These are phyloP conservation scores for Zostera marina DNA, from an alignment of 116 monocot species.

Conservation along the genomic window DNA sequence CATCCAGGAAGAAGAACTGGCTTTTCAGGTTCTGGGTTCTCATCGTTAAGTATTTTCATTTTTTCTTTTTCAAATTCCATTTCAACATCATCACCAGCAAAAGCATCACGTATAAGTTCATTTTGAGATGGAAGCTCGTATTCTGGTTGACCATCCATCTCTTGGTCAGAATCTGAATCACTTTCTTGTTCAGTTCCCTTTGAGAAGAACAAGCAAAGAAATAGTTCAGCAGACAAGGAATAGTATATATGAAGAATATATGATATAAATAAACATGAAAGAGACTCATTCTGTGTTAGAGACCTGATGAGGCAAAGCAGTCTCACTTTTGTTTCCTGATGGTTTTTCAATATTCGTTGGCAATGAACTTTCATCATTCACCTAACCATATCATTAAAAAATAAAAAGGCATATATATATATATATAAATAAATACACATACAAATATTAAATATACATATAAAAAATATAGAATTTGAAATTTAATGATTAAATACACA, in stretches of 20 bases:
- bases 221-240: not conserved
- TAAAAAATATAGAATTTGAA: not conserved
- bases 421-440: not conserved
- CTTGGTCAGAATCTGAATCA: slow-evolving; percentile 67
- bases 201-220: not conserved
- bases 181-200: slow-evolving; percentile 8
- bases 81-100: slow-evolving; percentile 88
- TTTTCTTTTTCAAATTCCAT: slow-evolving; percentile 84
- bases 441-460: too few species aligned
- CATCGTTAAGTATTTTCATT: slow-evolving; percentile 56
- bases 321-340: not conserved
- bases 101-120: slow-evolving; percentile 54
- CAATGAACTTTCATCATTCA: slow-evolving; percentile 22
- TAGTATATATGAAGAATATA: not conserved
- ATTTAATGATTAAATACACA: not conserved
- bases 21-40: slow-evolving; percentile 91
- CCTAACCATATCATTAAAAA: slow-evolving; percentile 13
- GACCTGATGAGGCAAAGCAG: not conserved
- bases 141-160: slow-evolving; percentile 53
- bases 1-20: slow-evolving; percentile 82
- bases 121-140: slow-evolving; percentile 73
- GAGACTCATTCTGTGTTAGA: not conserved
- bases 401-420: too few species aligned
- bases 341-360: not conserved
- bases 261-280: too few species aligned